Base-by-base conservation (phyloP, 352 stramenopile genomes). In the Phytophthora palmivora region DNA sequence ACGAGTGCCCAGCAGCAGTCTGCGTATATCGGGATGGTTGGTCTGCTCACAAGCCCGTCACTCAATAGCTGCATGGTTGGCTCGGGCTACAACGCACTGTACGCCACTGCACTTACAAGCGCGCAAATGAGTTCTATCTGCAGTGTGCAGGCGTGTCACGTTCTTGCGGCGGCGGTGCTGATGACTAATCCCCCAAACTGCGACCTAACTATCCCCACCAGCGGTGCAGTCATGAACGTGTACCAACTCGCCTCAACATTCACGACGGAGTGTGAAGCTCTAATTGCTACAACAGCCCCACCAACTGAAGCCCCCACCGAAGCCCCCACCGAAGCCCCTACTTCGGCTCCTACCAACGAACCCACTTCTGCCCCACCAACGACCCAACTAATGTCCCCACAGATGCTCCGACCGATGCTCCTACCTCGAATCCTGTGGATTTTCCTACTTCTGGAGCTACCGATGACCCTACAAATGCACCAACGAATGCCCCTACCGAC, bases 31-130 rank as follows among this genome's bases (percentile, higher is more conserved):
- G 18, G 50, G 16, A 63, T 84, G 45, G 28, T 64, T 9, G 34
- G 32, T 12, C 41, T 81, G 6, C 51, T 79, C 24, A 36, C 48
- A 6, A 44, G 41, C 19, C 12, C 53, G 6, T 43, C 67, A 14
- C 57, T 84, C 30, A 48, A 22, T 14, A 11, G 19, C 2, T 84
- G 72, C 34, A 44, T 56, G 3, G n/a, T 30, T 3, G 24, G 36
- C 15, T 72, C 65, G 41, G 69, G 72, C 16, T 79, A 79, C 72
- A 73, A 72, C 69, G 74, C 81, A 67, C 44, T 84, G 42, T 63
- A 63, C 37, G 56, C 69, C 14, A 64, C 65, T 2, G 32, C 45
- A 1, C 39, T 70, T 12, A 28, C 2, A 24, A 84, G 45, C 58
- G 46, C 18, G 24, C 24, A 28, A 28, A 28, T 28, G 24, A 56